Evolutionary conservation across 768 basidiomycete genomes (phyloP).

Genomic region (Hydnomerulius pinastri): DNA sequence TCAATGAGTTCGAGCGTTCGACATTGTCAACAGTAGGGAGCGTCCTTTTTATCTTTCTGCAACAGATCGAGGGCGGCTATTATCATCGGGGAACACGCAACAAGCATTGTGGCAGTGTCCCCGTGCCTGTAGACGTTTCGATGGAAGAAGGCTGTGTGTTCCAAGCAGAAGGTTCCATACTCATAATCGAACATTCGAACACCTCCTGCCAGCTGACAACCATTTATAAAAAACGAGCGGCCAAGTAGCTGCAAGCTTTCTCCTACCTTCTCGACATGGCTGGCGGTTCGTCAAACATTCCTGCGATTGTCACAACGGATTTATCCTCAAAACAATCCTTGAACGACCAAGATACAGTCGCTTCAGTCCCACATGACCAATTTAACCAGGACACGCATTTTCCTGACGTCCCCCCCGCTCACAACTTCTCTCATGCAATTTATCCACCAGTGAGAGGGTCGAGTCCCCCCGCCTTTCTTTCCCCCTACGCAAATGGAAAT

Average conservation of each 20-base stretch:
- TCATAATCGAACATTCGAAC: not conserved
- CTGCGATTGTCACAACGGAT: conserved; percentile 38
- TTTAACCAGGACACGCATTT: not conserved
- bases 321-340: conserved; percentile 33
- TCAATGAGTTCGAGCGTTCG: not conserved
- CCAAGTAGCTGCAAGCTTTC: not conserved
- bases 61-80: too few relatives aligned
- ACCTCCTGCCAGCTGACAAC: not conserved
- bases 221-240: conserved; percentile 10
- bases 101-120: conserved; percentile 10
- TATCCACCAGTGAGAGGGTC: not conserved
- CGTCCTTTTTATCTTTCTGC: too few relatives aligned
- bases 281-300: conserved; percentile 23
- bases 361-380: not conserved
- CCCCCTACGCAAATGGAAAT: conserved; percentile 12
- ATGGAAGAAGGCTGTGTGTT: conserved; percentile 32
- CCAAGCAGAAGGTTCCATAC: conserved; percentile 27
- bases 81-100: not conserved
- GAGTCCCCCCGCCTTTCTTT: conserved; percentile 23
- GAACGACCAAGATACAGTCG: not conserved
- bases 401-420: not conserved
- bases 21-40: too few relatives aligned
- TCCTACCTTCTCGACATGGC: conserved; percentile 16
- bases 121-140: conserved; percentile 11
- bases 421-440: not conserved